A percentile compares a stretch with the other conserved stretches of the same genome.
Conservation (phyloP, 176 grass and related monocot genomes). For the Pharus latifolius region DNA sequence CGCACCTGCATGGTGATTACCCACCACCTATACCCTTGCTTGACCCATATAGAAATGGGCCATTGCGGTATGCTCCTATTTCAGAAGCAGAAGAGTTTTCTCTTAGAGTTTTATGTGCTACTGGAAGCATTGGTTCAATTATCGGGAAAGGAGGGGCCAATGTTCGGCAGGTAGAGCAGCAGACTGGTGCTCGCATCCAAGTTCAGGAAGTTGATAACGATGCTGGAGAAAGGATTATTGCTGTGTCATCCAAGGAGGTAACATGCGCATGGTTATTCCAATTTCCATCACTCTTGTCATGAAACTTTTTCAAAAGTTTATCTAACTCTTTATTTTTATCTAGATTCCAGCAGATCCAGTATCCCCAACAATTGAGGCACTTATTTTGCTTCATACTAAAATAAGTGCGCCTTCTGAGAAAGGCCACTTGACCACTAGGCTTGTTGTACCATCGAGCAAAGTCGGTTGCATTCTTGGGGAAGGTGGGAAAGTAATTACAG, state of each 20-base stretch:
- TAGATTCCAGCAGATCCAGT: slow-evolving; percentile 61
- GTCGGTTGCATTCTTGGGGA: slow-evolving; percentile 95
- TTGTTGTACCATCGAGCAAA: slow-evolving; percentile 89
- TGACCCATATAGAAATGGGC: slow-evolving; percentile 54
- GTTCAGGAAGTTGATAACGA: slow-evolving; percentile 70
- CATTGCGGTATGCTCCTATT: slow-evolving; percentile 36
- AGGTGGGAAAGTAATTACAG: slow-evolving; percentile 84
- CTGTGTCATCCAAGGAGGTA: slow-evolving; percentile 91
- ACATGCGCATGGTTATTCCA: slow-evolving; percentile 10
- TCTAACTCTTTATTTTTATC: slow-evolving; percentile 15
- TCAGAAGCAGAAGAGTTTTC: slow-evolving; percentile 65
- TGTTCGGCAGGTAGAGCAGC: slow-evolving; percentile 72
- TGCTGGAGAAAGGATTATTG: slow-evolving; percentile 68
- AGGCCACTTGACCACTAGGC: slow-evolving; percentile 48
- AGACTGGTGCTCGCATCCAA: slow-evolving; percentile 75
- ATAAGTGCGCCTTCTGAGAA: slow-evolving; percentile 64
- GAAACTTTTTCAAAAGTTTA: slow-evolving; percentile 11
- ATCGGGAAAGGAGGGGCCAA: slow-evolving; percentile 82
- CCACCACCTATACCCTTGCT: slow-evolving; percentile 38
- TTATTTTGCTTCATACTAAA: slow-evolving; percentile 76
- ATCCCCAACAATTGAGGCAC: slow-evolving; percentile 84
- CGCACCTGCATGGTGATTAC: slow-evolving; percentile 33
- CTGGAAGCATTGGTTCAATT: slow-evolving; percentile 74
- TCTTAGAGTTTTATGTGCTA: slow-evolving; percentile 68
- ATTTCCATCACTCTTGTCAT: slow-evolving; percentile 1